Evolutionary conservation across 768 basidiomycete genomes (phyloP).

Genomic region (Tulasnella sp.): DNA sequence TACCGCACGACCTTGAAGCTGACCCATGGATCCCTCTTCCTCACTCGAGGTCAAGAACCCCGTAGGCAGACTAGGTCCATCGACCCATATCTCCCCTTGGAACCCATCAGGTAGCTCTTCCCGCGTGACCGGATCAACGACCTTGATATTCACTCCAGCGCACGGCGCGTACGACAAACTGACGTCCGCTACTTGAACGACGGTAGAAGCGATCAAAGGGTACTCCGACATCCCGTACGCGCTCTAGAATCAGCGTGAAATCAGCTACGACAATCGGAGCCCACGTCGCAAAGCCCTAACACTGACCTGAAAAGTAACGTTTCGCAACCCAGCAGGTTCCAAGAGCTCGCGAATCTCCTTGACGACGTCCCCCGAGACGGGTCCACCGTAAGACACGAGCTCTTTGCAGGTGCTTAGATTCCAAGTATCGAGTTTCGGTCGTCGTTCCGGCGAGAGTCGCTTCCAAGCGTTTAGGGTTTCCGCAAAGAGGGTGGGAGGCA

Average conservation of each 20-base stretch:
- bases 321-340: not conserved
- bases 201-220: not conserved
- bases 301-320: not conserved
- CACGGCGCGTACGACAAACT: not conserved
- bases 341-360: not conserved
- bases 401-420: not conserved
- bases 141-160: not conserved
- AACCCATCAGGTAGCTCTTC: not conserved
- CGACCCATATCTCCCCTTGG: constrained; percentile 9
- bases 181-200: too few species aligned
- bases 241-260: not conserved
- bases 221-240: not conserved
- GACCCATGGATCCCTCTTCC: not conserved
- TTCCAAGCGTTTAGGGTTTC: constrained; percentile 1
- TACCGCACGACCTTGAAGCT: not conserved
- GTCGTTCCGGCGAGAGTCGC: not conserved
- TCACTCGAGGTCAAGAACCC: not conserved
- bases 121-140: not conserved
- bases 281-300: not conserved
- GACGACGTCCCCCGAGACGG: not conserved
- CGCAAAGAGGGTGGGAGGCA: not conserved
- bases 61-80: not conserved
- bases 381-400: not conserved
- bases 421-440: not conserved
- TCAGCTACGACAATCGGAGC: not conserved